Evolutionary conservation across 495 filamentous ascomycete species (phyloP), one percentile per base, ranked within the genome.

Genomic region (Neurospora sp.): DNA sequence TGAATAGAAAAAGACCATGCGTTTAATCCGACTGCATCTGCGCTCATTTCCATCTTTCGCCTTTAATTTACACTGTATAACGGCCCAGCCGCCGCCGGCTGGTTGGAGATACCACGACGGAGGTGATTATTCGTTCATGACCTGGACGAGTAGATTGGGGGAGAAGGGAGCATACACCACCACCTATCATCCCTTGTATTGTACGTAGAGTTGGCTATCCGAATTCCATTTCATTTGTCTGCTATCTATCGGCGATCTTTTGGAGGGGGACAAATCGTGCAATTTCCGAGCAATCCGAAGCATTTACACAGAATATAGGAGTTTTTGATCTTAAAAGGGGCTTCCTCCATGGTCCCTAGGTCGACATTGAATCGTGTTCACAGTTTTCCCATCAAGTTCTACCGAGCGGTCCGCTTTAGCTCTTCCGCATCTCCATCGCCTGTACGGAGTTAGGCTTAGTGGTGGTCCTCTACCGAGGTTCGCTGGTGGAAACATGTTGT

Each of bases 131-230:
- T 12, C 44, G 70, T 69, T 59, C 38, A 70, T 20, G 38, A 48
- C 70, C 31, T 10, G 38, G 44, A 39, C 40, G 39, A 53, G 69
- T 74, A 74, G 71, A 72, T 39, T 65, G 46, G 70, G 39, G 44
- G 65, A 61, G 38, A 65, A 16, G 37, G 73, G 42, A n/a, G 61
- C 53, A 61, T 61, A 35, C 53, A 61, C 22, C 53, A 1, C 22
- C 27, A 16, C 22, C 12, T 61, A 61, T 31, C 22, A 61, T 61
- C 53, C 53, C 53, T 61, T 61, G 53, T 61, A 61, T 61, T 31
- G 53, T 61, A 61, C 53, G 53, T 61, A 61, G 53, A 61, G 53
- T 61, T 61, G 53, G 53, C 53, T 61, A 61, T 61, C 31, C 53
- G 53, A 61, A 61, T 16, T 61, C 53, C 53, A 61, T 61, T 61